Conservation (phyloP, 768 basidiomycete species). For the Cubamyces lactineus region DNA sequence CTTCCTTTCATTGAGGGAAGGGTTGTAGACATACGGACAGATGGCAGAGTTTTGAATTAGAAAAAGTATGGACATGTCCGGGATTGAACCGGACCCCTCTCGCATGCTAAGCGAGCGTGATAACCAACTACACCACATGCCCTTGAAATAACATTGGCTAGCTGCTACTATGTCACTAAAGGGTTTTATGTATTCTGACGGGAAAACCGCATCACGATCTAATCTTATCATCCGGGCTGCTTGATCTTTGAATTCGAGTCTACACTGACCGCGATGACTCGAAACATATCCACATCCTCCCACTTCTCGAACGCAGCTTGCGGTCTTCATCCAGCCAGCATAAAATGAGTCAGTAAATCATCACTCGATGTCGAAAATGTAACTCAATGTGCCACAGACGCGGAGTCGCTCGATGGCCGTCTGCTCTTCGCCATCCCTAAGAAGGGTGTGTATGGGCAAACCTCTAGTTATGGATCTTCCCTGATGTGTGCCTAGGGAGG, state of each 20-base stretch:
- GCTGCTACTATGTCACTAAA: too few species aligned
- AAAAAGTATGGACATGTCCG: constrained; percentile 14
- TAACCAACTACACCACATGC: constrained; percentile 22
- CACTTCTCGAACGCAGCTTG: not conserved
- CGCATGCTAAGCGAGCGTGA: constrained; percentile 21
- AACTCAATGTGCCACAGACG: constrained; percentile 43
- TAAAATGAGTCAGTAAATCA: constrained; percentile 7
- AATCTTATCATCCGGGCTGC: not conserved
- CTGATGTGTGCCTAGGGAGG: constrained; percentile 54
- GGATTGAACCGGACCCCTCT: constrained; percentile 20
- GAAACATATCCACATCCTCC: not conserved
- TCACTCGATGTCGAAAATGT: not conserved
- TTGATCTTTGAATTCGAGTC: not conserved
- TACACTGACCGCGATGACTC: constrained; percentile 5
- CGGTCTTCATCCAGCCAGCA: not conserved
- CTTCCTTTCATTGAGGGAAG: too few species aligned
- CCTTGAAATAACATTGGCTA: not conserved
- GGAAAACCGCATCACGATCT: not conserved
- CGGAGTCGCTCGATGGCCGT: constrained; percentile 82
- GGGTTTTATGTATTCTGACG: not conserved
- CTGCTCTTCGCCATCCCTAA: constrained; percentile 96
- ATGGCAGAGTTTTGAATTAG: not conserved
- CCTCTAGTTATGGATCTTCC: not conserved
- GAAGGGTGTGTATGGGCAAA: constrained; percentile 68
- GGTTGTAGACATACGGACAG: too few species aligned